Conservation (phyloP, 2,329 filamentous ascomycete genomes). For the Fusarium zealandicum region DNA sequence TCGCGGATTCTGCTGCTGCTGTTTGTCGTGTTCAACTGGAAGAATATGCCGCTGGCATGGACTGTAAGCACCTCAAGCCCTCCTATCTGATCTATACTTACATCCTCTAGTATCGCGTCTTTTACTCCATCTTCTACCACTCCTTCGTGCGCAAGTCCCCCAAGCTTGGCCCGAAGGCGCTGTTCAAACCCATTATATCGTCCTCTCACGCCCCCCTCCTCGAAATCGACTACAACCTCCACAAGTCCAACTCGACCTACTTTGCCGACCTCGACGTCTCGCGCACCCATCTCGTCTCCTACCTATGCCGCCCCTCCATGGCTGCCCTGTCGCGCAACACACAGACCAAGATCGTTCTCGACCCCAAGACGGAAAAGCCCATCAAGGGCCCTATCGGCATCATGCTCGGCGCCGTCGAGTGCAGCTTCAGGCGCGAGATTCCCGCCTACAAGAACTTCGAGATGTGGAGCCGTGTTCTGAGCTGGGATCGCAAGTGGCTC, state of each 20-base stretch:
- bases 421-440: slow-evolving; percentile 78
- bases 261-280: slow-evolving; percentile 86
- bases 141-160: slow-evolving; percentile 57
- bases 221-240: slow-evolving; percentile 87
- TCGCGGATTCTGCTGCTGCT: slow-evolving; percentile 61
- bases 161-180: slow-evolving; percentile 63
- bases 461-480: slow-evolving; percentile 73
- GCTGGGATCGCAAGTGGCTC: slow-evolving; percentile 84
- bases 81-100: neutral
- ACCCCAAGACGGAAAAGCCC: slow-evolving; percentile 56
- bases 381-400: slow-evolving; percentile 65
- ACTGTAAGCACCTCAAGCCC: slow-evolving; percentile 60
- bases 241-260: slow-evolving; percentile 86
- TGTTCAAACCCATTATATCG: slow-evolving; percentile 77
- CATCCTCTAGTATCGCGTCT: slow-evolving; percentile 60
- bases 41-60: slow-evolving; percentile 78
- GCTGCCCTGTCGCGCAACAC: slow-evolving; percentile 58
- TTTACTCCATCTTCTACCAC: slow-evolving; percentile 64
- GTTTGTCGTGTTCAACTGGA: slow-evolving; percentile 71
- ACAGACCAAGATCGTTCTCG: slow-evolving; percentile 57
- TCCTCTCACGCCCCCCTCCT: slow-evolving; percentile 71
- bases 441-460: slow-evolving; percentile 73
- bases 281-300: slow-evolving; percentile 80
- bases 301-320: slow-evolving; percentile 68
- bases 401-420: slow-evolving; percentile 75